Evolutionary conservation across 306 rosid genomes (phyloP), one percentile per base, ranked within the genome.

Genomic region (Senna siamea): DNA sequence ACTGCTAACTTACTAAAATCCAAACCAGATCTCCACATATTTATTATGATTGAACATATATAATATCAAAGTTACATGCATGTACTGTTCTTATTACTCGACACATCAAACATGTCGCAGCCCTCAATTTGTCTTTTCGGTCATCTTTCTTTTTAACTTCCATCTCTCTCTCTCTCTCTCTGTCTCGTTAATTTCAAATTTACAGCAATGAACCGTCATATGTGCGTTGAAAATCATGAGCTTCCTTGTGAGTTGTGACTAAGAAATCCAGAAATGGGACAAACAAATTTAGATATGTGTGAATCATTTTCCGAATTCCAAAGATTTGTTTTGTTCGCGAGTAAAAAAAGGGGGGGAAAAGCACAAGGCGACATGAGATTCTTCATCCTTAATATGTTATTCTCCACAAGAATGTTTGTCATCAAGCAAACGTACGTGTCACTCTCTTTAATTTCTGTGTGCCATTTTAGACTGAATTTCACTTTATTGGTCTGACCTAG

Each of bases 271-370:
- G 60, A 47, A 35, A 32, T 14, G 46, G 50, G 68, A 62, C 68
- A 62, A 26, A 26, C 30, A 26, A 26, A 26, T 26, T 26, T 26
- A 1, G 30, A 26, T 8, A 38, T 15, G 37, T 15, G 37, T 51
- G 56, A 57, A 66, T 34, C 78, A 48, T 56, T 73, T 73, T 40
- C 58, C 79, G 40, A 50, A 66, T 79, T 67, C 71, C 83, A 66
- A 67, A 32, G 30, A 37, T 1, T 20, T 37, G 55, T 23, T 35
- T 57, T 43, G 22, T 37, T 40, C 47, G 4, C 47, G 4, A 2
- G 61, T 5, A 18, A 19, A 18, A 38, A 43, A 3, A 15, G 0
- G 15, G 11, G 35, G 9, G 2, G n/a, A 13, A 11, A 34, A 48
- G 44, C 72, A 47, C 17, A 48, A 48, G 10, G 15, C 14, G 37